These are phyloP conservation scores for Teunomyces stri DNA, from an alignment of 805 yeast genomes.

Conservation along the genomic window DNA sequence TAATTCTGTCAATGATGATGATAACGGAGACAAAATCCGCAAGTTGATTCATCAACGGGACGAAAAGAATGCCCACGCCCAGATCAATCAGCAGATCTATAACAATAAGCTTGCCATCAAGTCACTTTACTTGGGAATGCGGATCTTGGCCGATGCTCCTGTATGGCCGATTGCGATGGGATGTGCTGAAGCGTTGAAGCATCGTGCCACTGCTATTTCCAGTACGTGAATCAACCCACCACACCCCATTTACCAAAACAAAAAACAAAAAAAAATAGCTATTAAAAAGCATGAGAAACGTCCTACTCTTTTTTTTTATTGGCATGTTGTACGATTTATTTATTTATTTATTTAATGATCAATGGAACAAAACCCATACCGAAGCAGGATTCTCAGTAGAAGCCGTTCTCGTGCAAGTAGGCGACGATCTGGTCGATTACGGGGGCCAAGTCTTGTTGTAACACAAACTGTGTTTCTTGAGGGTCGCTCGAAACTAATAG, in stretches of 20 bases:
- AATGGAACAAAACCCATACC: background rate
- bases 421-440: slow-evolving; percentile 73
- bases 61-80: slow-evolving; percentile 38
- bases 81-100: slow-evolving; percentile 44
- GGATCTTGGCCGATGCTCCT: slow-evolving; percentile 80
- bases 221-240: background rate
- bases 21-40: slow-evolving; percentile 8
- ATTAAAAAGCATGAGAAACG: background rate
- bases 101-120: slow-evolving; percentile 50
- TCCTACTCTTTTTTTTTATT: background rate
- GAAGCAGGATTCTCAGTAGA: slow-evolving; percentile 44
- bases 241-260: background rate
- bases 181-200: slow-evolving; percentile 76
- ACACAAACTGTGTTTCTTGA: slow-evolving; percentile 9
- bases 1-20: slow-evolving; percentile 26
- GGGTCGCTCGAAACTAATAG: slow-evolving; percentile 33
- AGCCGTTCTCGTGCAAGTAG: slow-evolving; percentile 79
- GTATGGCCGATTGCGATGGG: slow-evolving; percentile 81
- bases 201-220: slow-evolving; percentile 34
- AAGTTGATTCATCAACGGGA: slow-evolving; percentile 9
- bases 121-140: slow-evolving; percentile 67
- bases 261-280: background rate
- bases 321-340: slow-evolving; percentile 2
- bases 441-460: slow-evolving; percentile 13
- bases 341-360: slow-evolving; percentile 1